Percentiles rank a stretch among this genome's conserved stretches.
phyloP scores from a whole-genome alignment of 108 stramenopile genomes.

The Epithemia pelagica region DNA sequence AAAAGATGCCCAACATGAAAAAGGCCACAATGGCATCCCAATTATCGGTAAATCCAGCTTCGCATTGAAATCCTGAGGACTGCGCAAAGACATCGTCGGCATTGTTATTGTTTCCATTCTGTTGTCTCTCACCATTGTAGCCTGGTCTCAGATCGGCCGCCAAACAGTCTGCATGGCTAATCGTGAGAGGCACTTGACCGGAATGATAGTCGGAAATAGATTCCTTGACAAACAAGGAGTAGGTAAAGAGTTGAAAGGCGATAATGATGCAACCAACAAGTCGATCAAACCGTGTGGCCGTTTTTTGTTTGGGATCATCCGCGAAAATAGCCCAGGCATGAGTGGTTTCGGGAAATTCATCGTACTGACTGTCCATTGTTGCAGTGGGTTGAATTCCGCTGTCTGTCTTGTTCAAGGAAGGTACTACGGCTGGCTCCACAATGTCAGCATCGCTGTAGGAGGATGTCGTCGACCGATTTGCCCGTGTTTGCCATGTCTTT shows the following conservation, averaged over 20 bases:
- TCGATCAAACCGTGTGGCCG: conserved; percentile 22
- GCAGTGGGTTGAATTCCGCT: no score
- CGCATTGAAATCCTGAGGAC: conserved; percentile 10
- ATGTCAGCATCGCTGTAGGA: no score
- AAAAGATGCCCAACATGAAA: conserved; percentile 37
- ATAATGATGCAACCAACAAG: conserved; percentile 34
- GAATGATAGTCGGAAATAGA: conserved; percentile 33
- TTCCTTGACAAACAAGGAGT: conserved; percentile 34
- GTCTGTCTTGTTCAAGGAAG: no score
- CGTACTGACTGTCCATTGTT: conserved; percentile 25
- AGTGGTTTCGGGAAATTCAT: conserved; percentile 30
- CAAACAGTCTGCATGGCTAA: conserved; percentile 16
- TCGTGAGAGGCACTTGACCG: conserved; percentile 24
- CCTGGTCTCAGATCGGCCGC: background rate
- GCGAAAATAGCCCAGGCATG: conserved; percentile 41
- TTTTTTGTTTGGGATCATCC: conserved; percentile 18
- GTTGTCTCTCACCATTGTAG: background rate
- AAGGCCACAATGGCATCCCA: conserved; percentile 36
- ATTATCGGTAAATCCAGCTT: conserved; percentile 28
- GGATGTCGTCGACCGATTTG: no score
- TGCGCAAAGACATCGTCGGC: background rate
- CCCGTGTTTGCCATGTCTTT: no score
- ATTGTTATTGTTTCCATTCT: conserved; percentile 10
- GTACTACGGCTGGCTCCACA: no score
- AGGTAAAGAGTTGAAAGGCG: conserved; percentile 34